Base-by-base conservation (phyloP, 805 yeast genomes). In the Clavispora fructus region DNA sequence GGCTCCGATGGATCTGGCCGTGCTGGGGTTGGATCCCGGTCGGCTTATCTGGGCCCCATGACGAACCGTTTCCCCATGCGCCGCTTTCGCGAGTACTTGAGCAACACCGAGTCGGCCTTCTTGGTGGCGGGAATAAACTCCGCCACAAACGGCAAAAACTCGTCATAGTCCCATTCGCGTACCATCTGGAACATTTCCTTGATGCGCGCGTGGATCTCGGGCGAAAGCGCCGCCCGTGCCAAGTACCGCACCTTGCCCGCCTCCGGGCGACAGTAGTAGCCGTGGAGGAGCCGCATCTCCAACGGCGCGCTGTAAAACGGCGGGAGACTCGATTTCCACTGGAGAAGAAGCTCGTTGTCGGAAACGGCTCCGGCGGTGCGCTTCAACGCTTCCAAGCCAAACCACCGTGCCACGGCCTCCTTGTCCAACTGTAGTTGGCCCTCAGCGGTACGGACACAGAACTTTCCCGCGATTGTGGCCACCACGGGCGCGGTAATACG, bases 271-370 rank as follows among this genome's bases (percentile, higher is more conserved):
- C 69, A 75, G 57, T 64, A 84, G 55, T 73, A 55, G 0, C 95
- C 95, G 28, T 65, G 56, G 16, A 88, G 67, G 51, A 78, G 63
- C 4, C 65, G 59, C 13, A 85, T 51, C 46, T 81, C 83, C 13
- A 86, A 68, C 16, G 83, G 76, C 37, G 83, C 76, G 41, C 77
- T 80, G 67, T 80, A 75, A 61, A 79, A 75, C 8, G 80, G 75
- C 2, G 94, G 91, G 37, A 87, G 70, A 6, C 74, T 66, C 1
- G 82, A 69, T 54, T 81, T 79, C 82, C 91, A 79, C 43, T 76
- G 74, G 41, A 85, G 72, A 48, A 82, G 56, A 56, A 89, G 79
- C 48, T 84, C 88, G 35, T 78, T 77, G 0, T 53, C 52, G 13
- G 54, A 45, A 6, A 49, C 40, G 2, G 54, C 44, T 7, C 30